phyloP scores from a whole-genome alignment of 495 filamentous ascomycete genomes.

The Podospora pseudocomata region DNA sequence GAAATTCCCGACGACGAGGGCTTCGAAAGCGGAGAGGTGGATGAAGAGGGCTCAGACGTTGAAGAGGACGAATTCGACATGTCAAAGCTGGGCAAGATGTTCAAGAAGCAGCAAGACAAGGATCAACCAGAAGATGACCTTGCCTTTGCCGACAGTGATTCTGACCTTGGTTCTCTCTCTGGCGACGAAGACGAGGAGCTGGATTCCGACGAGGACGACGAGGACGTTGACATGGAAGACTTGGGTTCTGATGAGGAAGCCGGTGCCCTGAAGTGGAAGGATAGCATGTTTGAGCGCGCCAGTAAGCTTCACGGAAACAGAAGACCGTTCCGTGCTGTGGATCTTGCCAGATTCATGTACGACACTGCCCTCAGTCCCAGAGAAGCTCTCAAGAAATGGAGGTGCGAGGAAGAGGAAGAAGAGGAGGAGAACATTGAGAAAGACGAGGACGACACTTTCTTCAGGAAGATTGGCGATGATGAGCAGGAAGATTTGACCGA shows the following conservation, averaged over 20 bases:
- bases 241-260: conserved; percentile 58
- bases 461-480: conserved; percentile 64
- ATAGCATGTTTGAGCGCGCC: conserved; percentile 75
- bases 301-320: conserved; percentile 64
- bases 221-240: conserved; percentile 54
- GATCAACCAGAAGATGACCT: conserved; percentile 54
- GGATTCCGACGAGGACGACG: conserved; percentile 46
- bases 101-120: conserved; percentile 43
- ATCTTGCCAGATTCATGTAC: conserved; percentile 84
- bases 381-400: conserved; percentile 76
- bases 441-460: conserved; percentile 71
- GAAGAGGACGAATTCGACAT: conserved; percentile 51
- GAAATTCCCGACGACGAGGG: conserved; percentile 55
- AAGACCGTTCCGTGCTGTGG: conserved; percentile 66
- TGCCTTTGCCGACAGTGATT: conserved; percentile 94
- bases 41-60: conserved; percentile 48
- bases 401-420: conserved; percentile 63
- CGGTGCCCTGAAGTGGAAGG: conserved; percentile 73
- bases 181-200: conserved; percentile 65
- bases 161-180: conserved; percentile 85
- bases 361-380: conserved; percentile 70
- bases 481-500: conserved; percentile 61
- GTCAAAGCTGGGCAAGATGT: conserved; percentile 54
- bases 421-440: conserved; percentile 52
- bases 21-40: conserved; percentile 59